Evolutionary conservation across 1,284 basidiomycete genomes (phyloP), one percentile per base, ranked within the genome.

Genomic region (Dichomitus squalens): DNA sequence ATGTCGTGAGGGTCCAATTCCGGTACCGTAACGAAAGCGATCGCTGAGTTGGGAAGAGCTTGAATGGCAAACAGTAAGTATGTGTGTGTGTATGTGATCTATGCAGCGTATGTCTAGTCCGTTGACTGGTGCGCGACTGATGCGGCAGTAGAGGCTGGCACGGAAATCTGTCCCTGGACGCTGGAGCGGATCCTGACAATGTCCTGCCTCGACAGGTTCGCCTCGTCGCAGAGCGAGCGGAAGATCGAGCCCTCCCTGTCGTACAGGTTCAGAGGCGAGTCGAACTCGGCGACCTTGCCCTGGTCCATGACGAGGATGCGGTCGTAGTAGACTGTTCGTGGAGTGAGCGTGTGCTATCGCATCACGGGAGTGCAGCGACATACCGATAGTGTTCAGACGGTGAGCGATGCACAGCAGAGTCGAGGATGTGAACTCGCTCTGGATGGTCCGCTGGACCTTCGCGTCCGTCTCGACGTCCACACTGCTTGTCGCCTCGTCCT

Each of bases 391-490:
- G 57, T 90, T 87, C 46, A 92, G 73, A 9, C 92, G 80, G 72
- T 90, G 88, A 2, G 90, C 90, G 52, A 92, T 90, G 65, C 88
- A 90, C 27, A 92, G 72, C 59, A 92, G 74, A 0, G 85, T 87
- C 20, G 80, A 81, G 1, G 75, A 63, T 1, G 82, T 75, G 66
- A 93, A 92, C 64, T 90, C 88, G 29, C 80, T 79, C 64, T 86
- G 83, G 57, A 94, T 91, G 0, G 90, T 92, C 23, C 77, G 76
- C 63, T 92, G 90, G 39, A 93, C 76, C 71, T 87, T 88, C 2
- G 87, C 81, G 69, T 93, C 91, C 27, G 88, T 93, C 66, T 92
- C 90, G 25, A 89, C 84, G 63, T 95, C 93, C 18, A 94, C 89
- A 48, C 81, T 90, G n/a, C 89, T 90, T 0, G 92, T 93, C 0